Conservation (phyloP, 768 basidiomycete genomes). For the Amanita phalloides region DNA sequence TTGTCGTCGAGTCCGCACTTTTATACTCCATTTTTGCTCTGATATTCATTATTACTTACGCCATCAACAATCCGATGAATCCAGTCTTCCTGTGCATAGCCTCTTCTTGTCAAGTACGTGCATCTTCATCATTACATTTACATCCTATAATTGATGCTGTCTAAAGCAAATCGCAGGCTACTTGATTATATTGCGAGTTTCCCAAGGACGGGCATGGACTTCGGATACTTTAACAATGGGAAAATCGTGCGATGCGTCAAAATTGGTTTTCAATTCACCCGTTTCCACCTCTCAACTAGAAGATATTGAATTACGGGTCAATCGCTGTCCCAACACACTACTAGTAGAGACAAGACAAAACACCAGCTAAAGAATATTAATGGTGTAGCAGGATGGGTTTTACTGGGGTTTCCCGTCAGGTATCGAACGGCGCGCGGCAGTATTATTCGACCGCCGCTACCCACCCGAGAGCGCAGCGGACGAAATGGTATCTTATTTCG, state of each 20-base stretch:
- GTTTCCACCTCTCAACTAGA: neutral
- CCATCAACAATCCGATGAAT: constrained; percentile 19
- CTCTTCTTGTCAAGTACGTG: constrained; percentile 18
- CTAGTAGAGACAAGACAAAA: too few relatives aligned
- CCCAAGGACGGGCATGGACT: constrained; percentile 34
- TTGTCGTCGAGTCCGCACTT: constrained; percentile 26
- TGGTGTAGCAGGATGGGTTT: too few relatives aligned
- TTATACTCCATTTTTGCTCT: constrained; percentile 21
- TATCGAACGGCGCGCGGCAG: too few relatives aligned
- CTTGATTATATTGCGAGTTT: constrained; percentile 37
- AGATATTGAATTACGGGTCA: neutral
- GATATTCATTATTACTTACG: constrained; percentile 21
- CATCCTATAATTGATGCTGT: constrained; percentile 15
- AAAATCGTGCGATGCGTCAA: neutral
- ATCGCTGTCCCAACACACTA: too few relatives aligned
- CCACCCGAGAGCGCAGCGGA: too few relatives aligned
- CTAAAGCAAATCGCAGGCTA: constrained; percentile 33
- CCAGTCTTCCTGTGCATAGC: constrained; percentile 19
- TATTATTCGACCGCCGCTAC: too few relatives aligned
- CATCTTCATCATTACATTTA: neutral
- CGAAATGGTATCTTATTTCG: too few relatives aligned
- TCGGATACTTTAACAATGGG: constrained; percentile 14
- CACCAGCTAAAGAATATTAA: too few relatives aligned
- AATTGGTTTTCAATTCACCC: neutral
- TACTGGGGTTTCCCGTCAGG: too few relatives aligned